A percentile compares a stretch with the other conserved stretches of the same genome.
Evolutionary conservation across 2,329 filamentous ascomycete species (phyloP).

Genomic region (Fusarium nelsonii): DNA sequence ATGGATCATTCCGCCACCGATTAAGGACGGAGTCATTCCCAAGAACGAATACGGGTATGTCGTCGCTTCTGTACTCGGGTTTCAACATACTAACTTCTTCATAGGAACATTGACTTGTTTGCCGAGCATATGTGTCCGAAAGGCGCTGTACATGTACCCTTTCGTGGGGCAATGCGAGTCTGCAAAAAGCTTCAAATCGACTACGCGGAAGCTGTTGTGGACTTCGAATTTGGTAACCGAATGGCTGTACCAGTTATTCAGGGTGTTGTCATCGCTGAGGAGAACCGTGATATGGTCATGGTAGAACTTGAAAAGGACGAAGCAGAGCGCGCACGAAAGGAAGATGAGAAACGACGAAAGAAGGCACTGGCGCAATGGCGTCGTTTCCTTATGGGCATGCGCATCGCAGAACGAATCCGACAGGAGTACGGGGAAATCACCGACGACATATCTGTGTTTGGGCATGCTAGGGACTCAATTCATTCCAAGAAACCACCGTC

Average conservation of each 20-base stretch:
- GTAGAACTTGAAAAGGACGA: slow-evolving; percentile 85
- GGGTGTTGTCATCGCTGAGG: slow-evolving; percentile 87
- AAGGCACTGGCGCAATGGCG: slow-evolving; percentile 82
- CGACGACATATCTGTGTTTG: slow-evolving; percentile 66
- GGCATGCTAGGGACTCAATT: slow-evolving; percentile 57
- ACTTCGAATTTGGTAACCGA: slow-evolving; percentile 95
- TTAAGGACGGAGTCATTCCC: slow-evolving; percentile 85
- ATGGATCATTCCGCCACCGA: slow-evolving; percentile 93
- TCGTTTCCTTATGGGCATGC: slow-evolving; percentile 86
- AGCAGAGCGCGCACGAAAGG: slow-evolving; percentile 79
- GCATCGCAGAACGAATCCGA: slow-evolving; percentile 81
- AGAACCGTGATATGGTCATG: slow-evolving; percentile 79
- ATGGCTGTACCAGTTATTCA: slow-evolving; percentile 93
- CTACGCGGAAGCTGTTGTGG: slow-evolving; percentile 93
- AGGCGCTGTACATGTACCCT: slow-evolving; percentile 86
- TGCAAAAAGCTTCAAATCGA: slow-evolving; percentile 89
- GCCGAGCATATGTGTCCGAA: slow-evolving; percentile 90
- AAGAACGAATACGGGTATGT: slow-evolving; percentile 86
- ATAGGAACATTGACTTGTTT: slow-evolving; percentile 90
- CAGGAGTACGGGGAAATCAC: slow-evolving; percentile 79
- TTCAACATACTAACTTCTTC: slow-evolving; percentile 36
- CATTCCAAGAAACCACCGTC: slow-evolving; percentile 37
- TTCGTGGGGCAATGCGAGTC: slow-evolving; percentile 79
- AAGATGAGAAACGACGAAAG: slow-evolving; percentile 85
- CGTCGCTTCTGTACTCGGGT: background rate